phyloP scores from a whole-genome alignment of 495 filamentous ascomycete species.

The Aspergillus ellipticus region DNA sequence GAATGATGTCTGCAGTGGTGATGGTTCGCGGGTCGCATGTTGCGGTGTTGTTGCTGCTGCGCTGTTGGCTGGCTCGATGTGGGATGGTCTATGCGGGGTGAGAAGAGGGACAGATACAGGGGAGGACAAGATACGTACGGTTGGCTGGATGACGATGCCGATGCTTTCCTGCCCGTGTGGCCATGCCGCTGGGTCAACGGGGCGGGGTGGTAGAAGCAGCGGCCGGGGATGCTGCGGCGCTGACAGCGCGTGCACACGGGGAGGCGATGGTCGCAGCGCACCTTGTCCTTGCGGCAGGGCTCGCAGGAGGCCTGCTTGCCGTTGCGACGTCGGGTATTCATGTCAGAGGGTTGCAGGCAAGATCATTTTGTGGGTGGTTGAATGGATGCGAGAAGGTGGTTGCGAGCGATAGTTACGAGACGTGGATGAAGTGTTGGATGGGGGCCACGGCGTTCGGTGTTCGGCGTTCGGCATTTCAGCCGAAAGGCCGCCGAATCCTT shows the following conservation, averaged over 20 bases:
- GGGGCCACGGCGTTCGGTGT: background rate
- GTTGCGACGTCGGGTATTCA: background rate
- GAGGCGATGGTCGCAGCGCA: background rate
- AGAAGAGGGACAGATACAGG: too few species aligned
- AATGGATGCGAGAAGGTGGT: background rate
- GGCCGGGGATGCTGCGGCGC: conserved; percentile 19
- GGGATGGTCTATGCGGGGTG: background rate
- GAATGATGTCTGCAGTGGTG: background rate
- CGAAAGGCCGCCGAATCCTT: background rate
- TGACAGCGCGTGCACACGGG: conserved; percentile 25
- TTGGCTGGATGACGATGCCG: too few species aligned
- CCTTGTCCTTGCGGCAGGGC: conserved; percentile 2
- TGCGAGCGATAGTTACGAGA: background rate
- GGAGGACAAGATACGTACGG: too few species aligned
- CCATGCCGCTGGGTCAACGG: conserved; percentile 24
- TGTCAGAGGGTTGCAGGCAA: too few species aligned
- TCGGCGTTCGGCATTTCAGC: background rate
- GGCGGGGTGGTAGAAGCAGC: conserved; percentile 39
- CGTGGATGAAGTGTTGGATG: too few species aligned
- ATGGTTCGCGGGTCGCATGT: conserved; percentile 8
- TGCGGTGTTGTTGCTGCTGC: background rate
- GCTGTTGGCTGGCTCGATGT: background rate
- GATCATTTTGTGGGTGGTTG: too few species aligned
- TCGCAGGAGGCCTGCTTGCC: background rate
- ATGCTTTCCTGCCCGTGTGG: too few species aligned